phyloP scores from a whole-genome alignment of 352 stramenopile species.

The Pythium pyrilobum region DNA sequence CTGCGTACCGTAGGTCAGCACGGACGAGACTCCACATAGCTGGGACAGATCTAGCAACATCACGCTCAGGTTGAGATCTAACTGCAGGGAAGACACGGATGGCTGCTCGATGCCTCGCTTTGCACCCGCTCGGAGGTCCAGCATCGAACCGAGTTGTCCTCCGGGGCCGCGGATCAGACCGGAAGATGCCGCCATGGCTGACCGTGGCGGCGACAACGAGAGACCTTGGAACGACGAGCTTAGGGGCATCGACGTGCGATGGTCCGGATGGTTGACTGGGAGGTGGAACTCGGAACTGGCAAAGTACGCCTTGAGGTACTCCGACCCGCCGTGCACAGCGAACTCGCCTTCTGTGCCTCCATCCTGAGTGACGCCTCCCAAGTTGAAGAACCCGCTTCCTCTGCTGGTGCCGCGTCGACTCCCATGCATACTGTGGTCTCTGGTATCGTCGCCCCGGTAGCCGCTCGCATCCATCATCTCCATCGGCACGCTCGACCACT shows the following conservation, averaged over 20 bases:
- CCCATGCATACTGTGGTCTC: slow-evolving; percentile 14
- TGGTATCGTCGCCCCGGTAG: slow-evolving; percentile 1
- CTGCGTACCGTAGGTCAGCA: slow-evolving; percentile 59
- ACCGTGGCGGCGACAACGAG: slow-evolving; percentile 43
- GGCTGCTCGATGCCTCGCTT: slow-evolving; percentile 46
- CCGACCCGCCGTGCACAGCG: slow-evolving; percentile 58
- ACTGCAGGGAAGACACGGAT: slow-evolving; percentile 33
- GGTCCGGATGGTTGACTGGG: slow-evolving; percentile 62
- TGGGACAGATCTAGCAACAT: slow-evolving; percentile 68
- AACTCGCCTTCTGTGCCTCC: slow-evolving; percentile 11
- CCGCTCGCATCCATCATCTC: slow-evolving; percentile 8
- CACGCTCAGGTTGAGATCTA: slow-evolving; percentile 68
- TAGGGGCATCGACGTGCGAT: slow-evolving; percentile 50
- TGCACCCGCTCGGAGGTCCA: slow-evolving; percentile 15
- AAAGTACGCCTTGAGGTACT: slow-evolving; percentile 75
- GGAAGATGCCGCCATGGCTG: slow-evolving; percentile 15
- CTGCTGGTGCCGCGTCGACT: neutral
- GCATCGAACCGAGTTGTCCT: neutral
- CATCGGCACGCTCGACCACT: slow-evolving; percentile 1
- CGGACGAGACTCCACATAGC: slow-evolving; percentile 68
- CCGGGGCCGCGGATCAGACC: slow-evolving; percentile 3
- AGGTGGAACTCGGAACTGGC: slow-evolving; percentile 60
- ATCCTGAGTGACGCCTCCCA: slow-evolving; percentile 12
- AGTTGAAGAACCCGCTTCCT: slow-evolving; percentile 30
- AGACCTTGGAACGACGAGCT: slow-evolving; percentile 25